Evolutionary conservation across 495 filamentous ascomycete species (phyloP), one percentile per base, ranked within the genome.

Genomic region (Glonium stellatum): DNA sequence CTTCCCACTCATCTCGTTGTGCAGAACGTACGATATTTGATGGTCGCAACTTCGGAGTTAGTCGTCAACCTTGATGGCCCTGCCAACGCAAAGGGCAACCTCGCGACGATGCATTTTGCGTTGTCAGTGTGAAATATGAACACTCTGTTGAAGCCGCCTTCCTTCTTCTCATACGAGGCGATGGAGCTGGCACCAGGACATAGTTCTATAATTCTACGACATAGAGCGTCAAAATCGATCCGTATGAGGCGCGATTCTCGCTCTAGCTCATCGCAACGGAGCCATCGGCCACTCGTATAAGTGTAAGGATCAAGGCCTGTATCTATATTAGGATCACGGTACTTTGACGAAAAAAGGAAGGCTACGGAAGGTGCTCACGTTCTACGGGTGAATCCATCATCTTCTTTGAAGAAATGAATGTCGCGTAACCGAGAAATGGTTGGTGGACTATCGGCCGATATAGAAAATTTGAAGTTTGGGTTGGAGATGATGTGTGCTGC

Each of bases 21-120:
- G n/a, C n/a, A n/a, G n/a, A n/a, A 31, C 52, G 1, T 5, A 31
- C 27, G 27, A 19, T 21, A 34, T 18, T 54, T 63, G 52, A 78
- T 77, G 10, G 76, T 78, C 34, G 77, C 75, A 23, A 77, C 75
- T 66, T 77, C 74, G 9, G 76, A 77, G 49, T 71, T 70, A 10
- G 73, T 77, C 1, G 72, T 70, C 25, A 76, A 59, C 55, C 59
- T 69, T 25, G 66, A 34, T 5, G 70, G 72, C 15, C 73, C 73
- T n/a, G 69, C 68, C 54, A 69, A 64, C 0, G 58, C 54, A 55
- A 70, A 66, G 21, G 71, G 75, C 23, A 78, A 56, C 50, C 68
- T 69, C 6, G 74, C 76, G 1, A 76, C 73, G 23, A 76, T 51
- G 2, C 58, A 55, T 50, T 51, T 65, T 25, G 36, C 64, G 60